Evolutionary conservation across 2,329 filamentous ascomycete species (phyloP).

Genomic region (Chaetoscypha palmicola): DNA sequence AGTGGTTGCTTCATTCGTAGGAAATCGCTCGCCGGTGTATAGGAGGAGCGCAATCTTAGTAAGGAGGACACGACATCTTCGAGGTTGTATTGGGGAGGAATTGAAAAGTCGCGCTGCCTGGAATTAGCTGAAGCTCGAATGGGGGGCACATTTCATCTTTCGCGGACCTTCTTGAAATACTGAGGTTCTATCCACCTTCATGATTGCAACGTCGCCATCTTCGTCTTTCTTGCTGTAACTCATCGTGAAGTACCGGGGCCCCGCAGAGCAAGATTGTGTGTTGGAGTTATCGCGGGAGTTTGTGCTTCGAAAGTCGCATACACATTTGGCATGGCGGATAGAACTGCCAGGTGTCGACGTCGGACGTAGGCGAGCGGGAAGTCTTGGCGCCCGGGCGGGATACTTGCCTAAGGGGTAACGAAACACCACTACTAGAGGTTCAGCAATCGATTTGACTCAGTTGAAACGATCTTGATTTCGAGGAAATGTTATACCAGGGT

Average conservation of each 20-base stretch:
- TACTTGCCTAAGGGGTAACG: too few species aligned
- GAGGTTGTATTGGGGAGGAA: conserved; percentile 89
- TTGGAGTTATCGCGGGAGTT: neutral
- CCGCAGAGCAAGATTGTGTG: conserved; percentile 21
- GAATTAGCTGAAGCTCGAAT: conserved; percentile 33
- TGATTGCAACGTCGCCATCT: conserved; percentile 85
- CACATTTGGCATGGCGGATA: neutral
- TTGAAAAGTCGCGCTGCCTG: conserved; percentile 88
- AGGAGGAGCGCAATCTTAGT: conserved; percentile 96
- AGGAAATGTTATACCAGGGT: too few species aligned
- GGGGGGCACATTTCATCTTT: conserved; percentile 19
- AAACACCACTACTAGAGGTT: too few species aligned
- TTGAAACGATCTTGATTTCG: too few species aligned
- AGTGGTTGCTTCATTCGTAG: conserved; percentile 92
- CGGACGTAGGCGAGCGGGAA: neutral
- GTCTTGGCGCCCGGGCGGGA: too few species aligned
- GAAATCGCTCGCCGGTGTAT: conserved; percentile 95
- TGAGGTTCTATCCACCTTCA: conserved; percentile 95
- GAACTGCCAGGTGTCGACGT: neutral
- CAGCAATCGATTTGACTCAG: too few species aligned
- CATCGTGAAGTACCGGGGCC: conserved; percentile 67
- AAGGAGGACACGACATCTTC: conserved; percentile 93
- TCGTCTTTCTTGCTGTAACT: conserved; percentile 99
- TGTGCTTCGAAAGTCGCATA: conserved; percentile 7
- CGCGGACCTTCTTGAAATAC: conserved; percentile 93